Evolutionary conservation across 164 flowering plant species (phyloP).

Genomic region (Macadamia tetraphylla): DNA sequence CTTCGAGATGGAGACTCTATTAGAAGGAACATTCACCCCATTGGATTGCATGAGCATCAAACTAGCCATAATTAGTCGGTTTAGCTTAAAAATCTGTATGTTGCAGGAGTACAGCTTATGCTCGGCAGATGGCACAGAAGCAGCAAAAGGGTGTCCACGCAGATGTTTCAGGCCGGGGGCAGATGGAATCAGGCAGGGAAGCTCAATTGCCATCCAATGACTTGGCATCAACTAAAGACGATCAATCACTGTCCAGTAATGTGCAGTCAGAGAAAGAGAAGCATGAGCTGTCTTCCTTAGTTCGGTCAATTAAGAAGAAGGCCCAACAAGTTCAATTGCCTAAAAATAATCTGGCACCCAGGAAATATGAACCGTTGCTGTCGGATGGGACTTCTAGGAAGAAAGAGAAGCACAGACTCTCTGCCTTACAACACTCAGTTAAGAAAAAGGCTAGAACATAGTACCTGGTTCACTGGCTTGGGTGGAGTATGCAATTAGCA

Average conservation of each 20-base stretch:
- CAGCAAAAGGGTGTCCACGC: constrained; percentile 28
- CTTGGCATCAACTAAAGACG: constrained; percentile 8
- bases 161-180: constrained; percentile 11
- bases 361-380: constrained; percentile 8
- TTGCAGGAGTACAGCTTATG: constrained; percentile 83
- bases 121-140: constrained; percentile 48
- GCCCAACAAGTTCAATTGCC: constrained; percentile 35
- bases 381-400: constrained; percentile 1
- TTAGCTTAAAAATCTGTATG: constrained; percentile 4
- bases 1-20: no score
- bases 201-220: constrained; percentile 19
- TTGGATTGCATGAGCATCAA: no score
- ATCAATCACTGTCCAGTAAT: constrained; percentile 14
- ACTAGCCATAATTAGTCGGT: no score
- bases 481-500: no score
- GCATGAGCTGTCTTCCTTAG: constrained; percentile 44
- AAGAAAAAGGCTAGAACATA: constrained; percentile 27
- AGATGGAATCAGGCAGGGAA: background rate
- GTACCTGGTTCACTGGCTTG: no score
- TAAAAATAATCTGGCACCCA: constrained; percentile 12
- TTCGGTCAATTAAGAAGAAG: constrained; percentile 58
- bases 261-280: constrained; percentile 32
- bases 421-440: constrained; percentile 21
- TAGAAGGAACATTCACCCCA: no score
- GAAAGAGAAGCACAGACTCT: constrained; percentile 16